Base-by-base conservation (phyloP, 176 grass and related monocot species). In the Oryza meridionalis region DNA sequence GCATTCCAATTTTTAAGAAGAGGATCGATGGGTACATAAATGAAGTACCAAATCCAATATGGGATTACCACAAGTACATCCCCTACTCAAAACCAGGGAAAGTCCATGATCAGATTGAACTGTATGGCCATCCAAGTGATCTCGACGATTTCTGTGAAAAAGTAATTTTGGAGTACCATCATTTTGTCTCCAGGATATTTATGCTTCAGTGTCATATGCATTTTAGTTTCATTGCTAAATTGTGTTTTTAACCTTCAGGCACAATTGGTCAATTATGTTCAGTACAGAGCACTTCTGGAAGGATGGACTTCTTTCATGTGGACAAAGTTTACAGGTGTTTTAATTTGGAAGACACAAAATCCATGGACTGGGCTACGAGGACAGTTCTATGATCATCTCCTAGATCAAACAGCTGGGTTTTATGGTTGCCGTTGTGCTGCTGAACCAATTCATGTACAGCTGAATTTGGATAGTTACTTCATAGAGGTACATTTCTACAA, bases 61-160 rank as follows among this genome's bases (percentile, higher is more conserved):
- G 93, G 96, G 85, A 95, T n/a, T 95, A 98, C 81, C 96, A 98
- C 73, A 98, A 98, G 78, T 98, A 95, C 75, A 98, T 98, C 85
- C 85, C 96, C 19, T 98, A 98, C 81, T 98, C 93, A 24, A 95
- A 98, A 73, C 96, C 93, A 16, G 77, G 87, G 49, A 94, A 92
- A 45, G 96, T 98, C 76, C 93, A 98, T 81, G 93, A 98, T 91
- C 96, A 95, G 78, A 98, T 98, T 32, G 67, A 84, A 82, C 73
- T 88, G 68, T 98, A 95, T 78, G 93, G 93, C 24, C 76, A 78
- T 51, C 96, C 96, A 31, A 92, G 85, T 72, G 84, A 90, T 73
- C 91, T 98, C 9, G 91, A 95, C 35, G 93, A 98, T 84, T 98
- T 98, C 27, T 98, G 93, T 80, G 91, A 88, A 75, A 95, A 98